Percentiles rank a stretch among this genome's conserved stretches.
These are phyloP conservation scores for Nitzschia inconspicua DNA, from an alignment of 108 stramenopile genomes.

Conservation along the genomic window DNA sequence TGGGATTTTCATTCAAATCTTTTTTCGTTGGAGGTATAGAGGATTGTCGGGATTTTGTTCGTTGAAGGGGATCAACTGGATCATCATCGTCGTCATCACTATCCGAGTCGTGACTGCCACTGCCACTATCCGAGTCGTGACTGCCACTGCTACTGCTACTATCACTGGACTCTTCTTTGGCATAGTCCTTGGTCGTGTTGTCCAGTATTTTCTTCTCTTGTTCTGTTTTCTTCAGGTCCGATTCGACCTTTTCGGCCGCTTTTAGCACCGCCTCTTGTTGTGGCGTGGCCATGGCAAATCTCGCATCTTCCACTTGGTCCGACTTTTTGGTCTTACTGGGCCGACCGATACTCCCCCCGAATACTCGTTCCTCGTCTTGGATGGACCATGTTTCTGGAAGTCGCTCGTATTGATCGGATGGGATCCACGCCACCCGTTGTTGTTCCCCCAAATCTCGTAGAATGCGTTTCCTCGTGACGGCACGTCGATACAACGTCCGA, in stretches of 20 bases:
- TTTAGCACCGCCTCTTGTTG: conserved; percentile 34
- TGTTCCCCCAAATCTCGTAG: conserved; percentile 23
- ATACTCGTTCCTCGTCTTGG: conserved; percentile 31
- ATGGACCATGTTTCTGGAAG: conserved; percentile 37
- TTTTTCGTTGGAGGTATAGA: not conserved
- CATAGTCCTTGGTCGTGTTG: not conserved
- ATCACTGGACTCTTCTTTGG: conserved; percentile 7
- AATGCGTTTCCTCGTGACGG: conserved; percentile 51
- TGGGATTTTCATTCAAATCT: not conserved
- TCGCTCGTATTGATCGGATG: conserved; percentile 31
- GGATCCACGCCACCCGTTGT: conserved; percentile 26
- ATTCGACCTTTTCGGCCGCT: conserved; percentile 35
- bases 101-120: conserved; percentile 11
- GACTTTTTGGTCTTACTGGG: conserved; percentile 7
- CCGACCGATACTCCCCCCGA: conserved; percentile 31
- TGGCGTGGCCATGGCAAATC: conserved; percentile 30
- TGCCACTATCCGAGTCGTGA: conserved; percentile 10
- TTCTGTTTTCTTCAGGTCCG: conserved; percentile 18
- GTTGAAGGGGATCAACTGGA: conserved; percentile 1
- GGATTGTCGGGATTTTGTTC: not conserved
- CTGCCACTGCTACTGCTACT: conserved; percentile 16
- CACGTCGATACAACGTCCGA: conserved; percentile 41
- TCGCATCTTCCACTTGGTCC: conserved; percentile 11
- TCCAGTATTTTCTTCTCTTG: conserved; percentile 2
- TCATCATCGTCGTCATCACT: conserved; percentile 25